phyloP scores from a whole-genome alignment of 106 monocot species.

The Dioscorea dumetorum region DNA sequence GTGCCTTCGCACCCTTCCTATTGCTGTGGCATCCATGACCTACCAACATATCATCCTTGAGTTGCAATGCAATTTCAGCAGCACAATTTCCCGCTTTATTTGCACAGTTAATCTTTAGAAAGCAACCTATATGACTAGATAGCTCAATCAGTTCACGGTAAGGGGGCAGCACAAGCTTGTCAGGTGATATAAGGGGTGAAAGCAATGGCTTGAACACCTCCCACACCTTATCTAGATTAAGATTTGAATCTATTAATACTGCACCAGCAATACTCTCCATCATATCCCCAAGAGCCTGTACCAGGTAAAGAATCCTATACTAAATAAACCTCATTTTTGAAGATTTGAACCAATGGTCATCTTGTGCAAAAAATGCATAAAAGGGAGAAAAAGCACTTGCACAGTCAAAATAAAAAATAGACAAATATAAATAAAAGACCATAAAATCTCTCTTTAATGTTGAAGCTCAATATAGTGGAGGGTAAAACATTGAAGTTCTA shows the following conservation, averaged over 20 bases:
- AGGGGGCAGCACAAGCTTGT: conserved; percentile 63
- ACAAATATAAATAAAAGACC: no score
- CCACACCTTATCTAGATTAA: conserved; percentile 61
- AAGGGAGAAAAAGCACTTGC: no score
- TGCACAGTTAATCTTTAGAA: conserved; percentile 31
- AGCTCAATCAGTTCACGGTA: conserved; percentile 58
- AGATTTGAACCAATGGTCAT: not conserved
- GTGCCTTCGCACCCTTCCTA: conserved; percentile 65
- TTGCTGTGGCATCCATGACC: conserved; percentile 34
- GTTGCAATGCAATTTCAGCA: conserved; percentile 56
- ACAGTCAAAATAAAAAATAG: no score
- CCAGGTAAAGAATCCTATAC: not conserved
- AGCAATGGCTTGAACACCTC: conserved; percentile 61
- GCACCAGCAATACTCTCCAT: conserved; percentile 96
- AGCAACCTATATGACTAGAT: conserved; percentile 57
- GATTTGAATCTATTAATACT: conserved; percentile 63
- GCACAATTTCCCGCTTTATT: conserved; percentile 34
- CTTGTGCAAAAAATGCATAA: no score
- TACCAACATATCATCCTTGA: conserved; percentile 49
- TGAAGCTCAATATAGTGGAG: no score
- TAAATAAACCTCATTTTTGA: not conserved
- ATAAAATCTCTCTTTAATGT: no score
- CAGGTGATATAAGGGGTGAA: conserved; percentile 86
- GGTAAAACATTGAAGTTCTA: no score
- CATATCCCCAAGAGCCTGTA: conserved; percentile 86